Percentiles rank a stretch among this genome's conserved stretches.
Conservation (phyloP, 1,139 yeast genomes). For the Suhomyces terraborum region DNA sequence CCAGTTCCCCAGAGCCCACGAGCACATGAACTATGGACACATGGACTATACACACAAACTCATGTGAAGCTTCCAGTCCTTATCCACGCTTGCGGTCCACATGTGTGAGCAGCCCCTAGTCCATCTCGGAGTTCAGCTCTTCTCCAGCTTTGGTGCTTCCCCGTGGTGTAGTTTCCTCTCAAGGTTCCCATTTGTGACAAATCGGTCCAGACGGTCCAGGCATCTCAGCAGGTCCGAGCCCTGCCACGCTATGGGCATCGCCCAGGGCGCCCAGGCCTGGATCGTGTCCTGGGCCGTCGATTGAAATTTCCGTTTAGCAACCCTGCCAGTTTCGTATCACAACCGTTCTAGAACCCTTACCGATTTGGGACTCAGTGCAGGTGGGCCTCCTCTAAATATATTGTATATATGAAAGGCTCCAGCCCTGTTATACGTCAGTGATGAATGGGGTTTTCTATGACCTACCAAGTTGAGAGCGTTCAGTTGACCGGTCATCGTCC, state of each 20-base stretch:
- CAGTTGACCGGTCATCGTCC: conserved; percentile 2
- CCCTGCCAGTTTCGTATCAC: conserved; percentile 8
- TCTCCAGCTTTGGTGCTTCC: too few relatives aligned
- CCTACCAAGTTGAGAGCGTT: conserved; percentile 8
- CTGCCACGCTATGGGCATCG: conserved; percentile 1
- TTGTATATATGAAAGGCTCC: conserved; percentile 6
- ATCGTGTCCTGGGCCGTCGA: conserved; percentile 2
- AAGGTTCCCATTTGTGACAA: too few relatives aligned
- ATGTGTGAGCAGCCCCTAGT: too few relatives aligned
- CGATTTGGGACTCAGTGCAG: conserved; percentile 4
- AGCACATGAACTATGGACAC: too few relatives aligned
- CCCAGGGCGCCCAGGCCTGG: conserved; percentile 2
- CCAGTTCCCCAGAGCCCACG: too few relatives aligned
- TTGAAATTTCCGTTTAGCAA: conserved; percentile 10
- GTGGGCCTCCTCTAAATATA: conserved; percentile 1
- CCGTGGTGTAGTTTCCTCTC: too few relatives aligned
- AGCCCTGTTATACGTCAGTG: conserved; percentile 4
- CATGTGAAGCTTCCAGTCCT: too few relatives aligned
- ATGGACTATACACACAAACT: too few relatives aligned
- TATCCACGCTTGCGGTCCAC: too few relatives aligned
- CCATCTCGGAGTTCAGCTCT: too few relatives aligned
- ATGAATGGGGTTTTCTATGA: conserved; percentile 10
- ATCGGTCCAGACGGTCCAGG: background rate
- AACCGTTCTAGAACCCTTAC: conserved; percentile 12
- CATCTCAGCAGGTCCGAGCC: conserved; percentile 1